phyloP scores from a whole-genome alignment of 164 flowering plant species.

The Vitis rotundifolia region DNA sequence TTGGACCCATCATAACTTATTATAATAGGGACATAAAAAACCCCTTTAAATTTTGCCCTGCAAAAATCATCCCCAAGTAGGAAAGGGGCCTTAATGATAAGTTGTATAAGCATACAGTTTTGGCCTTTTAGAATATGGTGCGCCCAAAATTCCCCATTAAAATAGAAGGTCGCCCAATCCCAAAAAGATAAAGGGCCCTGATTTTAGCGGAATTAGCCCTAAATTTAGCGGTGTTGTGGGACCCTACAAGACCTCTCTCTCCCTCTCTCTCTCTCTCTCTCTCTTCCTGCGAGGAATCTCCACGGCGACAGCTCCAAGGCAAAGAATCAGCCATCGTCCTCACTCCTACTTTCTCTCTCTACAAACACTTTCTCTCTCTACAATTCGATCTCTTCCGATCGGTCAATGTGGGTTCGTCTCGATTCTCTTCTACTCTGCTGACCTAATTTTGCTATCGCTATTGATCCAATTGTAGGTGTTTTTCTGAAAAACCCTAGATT shows the following conservation, averaged over 20 bases:
- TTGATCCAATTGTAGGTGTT: neutral
- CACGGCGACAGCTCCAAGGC: conserved; percentile 9
- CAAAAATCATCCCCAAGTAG: too few relatives aligned
- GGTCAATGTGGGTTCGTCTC: conserved; percentile 27
- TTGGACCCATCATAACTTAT: too few relatives aligned
- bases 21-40: too few relatives aligned
- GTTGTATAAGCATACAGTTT: too few relatives aligned
- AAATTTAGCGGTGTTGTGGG: conserved; percentile 7
- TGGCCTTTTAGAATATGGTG: too few relatives aligned
- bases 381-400: conserved; percentile 18
- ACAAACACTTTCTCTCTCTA: neutral
- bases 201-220: conserved; percentile 1
- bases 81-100: too few relatives aligned
- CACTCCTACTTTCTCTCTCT: conserved; percentile 3
- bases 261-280: neutral
- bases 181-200: conserved; percentile 7
- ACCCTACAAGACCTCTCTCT: conserved; percentile 5
- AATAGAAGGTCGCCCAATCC: neutral
- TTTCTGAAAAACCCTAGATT: conserved; percentile 11
- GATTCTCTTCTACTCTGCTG: neutral
- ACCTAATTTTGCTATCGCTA: neutral
- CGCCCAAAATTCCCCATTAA: too few relatives aligned
- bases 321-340: neutral
- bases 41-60: too few relatives aligned
- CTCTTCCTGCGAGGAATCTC: conserved; percentile 8